A percentile compares a stretch with the other conserved stretches of the same genome.
Evolutionary conservation across 441 rosid genomes (phyloP).

Genomic region (Pelargonium fulgidum): DNA sequence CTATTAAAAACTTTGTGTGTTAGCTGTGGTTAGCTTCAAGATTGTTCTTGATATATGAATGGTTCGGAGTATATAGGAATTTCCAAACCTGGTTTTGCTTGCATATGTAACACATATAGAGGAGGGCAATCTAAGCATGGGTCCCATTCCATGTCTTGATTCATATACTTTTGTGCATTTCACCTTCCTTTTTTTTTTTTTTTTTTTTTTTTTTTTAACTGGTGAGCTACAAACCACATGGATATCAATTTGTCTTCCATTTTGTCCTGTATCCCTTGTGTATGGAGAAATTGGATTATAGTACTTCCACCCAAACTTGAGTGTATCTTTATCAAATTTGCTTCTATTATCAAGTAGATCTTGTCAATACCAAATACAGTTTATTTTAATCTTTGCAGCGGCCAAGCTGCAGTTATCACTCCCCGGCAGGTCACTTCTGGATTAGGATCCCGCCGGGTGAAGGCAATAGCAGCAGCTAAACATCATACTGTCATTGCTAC

Average conservation of each 20-base stretch:
- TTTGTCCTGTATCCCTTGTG: not conserved
- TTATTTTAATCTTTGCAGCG: slow-evolving; percentile 49
- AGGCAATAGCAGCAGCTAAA: slow-evolving; percentile 95
- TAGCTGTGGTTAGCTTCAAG: too few species aligned
- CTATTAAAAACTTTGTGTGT: too few species aligned
- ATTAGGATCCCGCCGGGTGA: slow-evolving; percentile 75
- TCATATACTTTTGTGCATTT: not conserved
- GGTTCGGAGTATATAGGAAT: too few species aligned
- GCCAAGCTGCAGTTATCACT: slow-evolving; percentile 99
- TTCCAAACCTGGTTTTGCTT: too few species aligned
- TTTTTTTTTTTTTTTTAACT: not conserved
- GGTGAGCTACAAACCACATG: not conserved
- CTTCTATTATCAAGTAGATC: not conserved
- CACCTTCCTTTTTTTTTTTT: not conserved
- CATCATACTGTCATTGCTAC: slow-evolving; percentile 95
- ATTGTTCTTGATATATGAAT: too few species aligned
- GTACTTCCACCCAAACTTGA: not conserved
- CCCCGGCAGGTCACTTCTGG: slow-evolving; percentile 91
- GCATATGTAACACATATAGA: not conserved
- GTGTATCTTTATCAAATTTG: not conserved
- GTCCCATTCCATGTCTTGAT: not conserved
- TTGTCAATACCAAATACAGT: slow-evolving; percentile 15
- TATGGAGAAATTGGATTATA: not conserved
- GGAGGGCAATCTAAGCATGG: not conserved
- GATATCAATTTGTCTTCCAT: not conserved